phyloP scores from a whole-genome alignment of 2,329 filamentous ascomycete species.

The Aspergillus proliferans region DNA sequence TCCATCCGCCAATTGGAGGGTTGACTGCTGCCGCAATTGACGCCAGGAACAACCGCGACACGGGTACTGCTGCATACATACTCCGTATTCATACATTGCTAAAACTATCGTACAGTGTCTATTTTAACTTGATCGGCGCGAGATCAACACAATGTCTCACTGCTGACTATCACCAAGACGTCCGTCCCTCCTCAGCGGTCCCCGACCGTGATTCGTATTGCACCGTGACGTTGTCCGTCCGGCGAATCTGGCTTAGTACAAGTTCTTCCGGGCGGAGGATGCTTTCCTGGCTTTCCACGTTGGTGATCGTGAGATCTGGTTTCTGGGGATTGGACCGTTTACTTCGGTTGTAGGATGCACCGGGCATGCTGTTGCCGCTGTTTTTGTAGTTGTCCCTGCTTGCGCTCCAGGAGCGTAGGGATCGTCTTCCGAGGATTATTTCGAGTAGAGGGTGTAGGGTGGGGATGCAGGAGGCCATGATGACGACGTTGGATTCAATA shows the following conservation, averaged over 20 bases:
- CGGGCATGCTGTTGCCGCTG: slow-evolving; percentile 2
- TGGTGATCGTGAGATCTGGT: neutral
- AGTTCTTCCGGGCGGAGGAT: slow-evolving; percentile 9
- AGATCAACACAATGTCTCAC: neutral
- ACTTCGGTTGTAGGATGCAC: neutral
- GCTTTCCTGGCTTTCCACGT: slow-evolving; percentile 14
- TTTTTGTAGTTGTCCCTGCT: slow-evolving; percentile 3
- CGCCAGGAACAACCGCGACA: no score
- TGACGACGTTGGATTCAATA: slow-evolving; percentile 28
- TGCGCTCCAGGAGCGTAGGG: slow-evolving; percentile 6
- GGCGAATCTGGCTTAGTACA: slow-evolving; percentile 9
- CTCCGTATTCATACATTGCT: no score
- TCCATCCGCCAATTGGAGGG: no score
- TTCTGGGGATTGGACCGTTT: slow-evolving; percentile 3
- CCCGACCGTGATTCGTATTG: slow-evolving; percentile 11
- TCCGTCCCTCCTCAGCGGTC: neutral
- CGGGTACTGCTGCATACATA: no score
- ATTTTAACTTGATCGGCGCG: no score
- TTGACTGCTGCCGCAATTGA: neutral
- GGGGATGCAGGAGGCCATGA: slow-evolving; percentile 32
- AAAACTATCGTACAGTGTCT: no score
- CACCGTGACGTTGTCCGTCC: slow-evolving; percentile 16
- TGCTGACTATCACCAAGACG: neutral
- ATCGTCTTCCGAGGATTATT: slow-evolving; percentile 14
- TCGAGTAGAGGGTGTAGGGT: slow-evolving; percentile 29